These are phyloP conservation scores for Berkeleyomyces rouxiae DNA, from an alignment of 2,329 filamentous ascomycete genomes.

Conservation along the genomic window DNA sequence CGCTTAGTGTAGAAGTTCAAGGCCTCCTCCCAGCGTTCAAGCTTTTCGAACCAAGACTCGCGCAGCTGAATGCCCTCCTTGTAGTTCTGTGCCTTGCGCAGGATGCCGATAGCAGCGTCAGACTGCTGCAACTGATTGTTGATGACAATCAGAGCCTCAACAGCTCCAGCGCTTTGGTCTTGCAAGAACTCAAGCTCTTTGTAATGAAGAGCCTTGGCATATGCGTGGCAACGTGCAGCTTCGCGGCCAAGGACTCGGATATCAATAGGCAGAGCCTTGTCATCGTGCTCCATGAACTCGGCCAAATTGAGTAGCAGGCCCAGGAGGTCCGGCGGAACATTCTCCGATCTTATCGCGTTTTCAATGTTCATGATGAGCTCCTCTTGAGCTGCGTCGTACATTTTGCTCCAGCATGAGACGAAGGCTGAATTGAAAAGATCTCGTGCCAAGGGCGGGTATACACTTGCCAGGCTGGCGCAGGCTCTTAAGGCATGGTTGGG, in stretches of 20 bases:
- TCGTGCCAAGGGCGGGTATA: conserved; percentile 78
- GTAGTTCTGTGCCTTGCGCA: conserved; percentile 89
- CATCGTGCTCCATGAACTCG: conserved; percentile 99
- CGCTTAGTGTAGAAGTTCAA: conserved; percentile 80
- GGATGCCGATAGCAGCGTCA: conserved; percentile 92
- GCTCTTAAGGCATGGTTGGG: conserved; percentile 89
- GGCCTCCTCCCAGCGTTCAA: conserved; percentile 96
- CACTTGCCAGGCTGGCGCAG: conserved; percentile 77
- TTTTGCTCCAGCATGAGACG: conserved; percentile 94
- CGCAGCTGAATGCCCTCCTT: conserved; percentile 84
- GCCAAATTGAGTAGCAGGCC: conserved; percentile 89
- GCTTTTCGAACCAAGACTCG: conserved; percentile 97
- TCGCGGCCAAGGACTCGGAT: conserved; percentile 88
- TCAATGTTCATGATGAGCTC: conserved; percentile 93
- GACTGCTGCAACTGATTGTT: conserved; percentile 99
- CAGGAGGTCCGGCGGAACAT: conserved; percentile 88
- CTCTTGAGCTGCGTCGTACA: conserved; percentile 93
- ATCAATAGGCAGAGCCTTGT: conserved; percentile 94
- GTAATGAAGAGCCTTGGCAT: conserved; percentile 95
- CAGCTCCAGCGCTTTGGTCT: conserved; percentile 86
- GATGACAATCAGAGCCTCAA: conserved; percentile 95
- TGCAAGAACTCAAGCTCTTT: conserved; percentile 97
- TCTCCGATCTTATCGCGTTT: conserved; percentile 82
- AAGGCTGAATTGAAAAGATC: conserved; percentile 98
- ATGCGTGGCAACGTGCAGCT: conserved; percentile 91